Base-by-base conservation (phyloP, 345 rosid genomes). In the Lepidium aucheri region DNA sequence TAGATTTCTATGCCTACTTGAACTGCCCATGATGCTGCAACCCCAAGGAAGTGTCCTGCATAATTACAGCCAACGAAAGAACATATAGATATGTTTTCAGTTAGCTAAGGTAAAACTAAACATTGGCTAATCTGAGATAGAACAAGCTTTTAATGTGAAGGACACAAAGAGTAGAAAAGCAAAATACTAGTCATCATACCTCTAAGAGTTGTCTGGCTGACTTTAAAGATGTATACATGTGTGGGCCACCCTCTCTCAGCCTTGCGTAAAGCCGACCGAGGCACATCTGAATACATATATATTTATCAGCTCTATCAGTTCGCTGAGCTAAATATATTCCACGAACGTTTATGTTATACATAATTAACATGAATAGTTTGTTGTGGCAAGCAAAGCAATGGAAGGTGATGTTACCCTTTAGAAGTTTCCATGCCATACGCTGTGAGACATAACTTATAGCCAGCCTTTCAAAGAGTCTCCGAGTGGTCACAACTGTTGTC, bases 391-490 rank as follows among this genome's bases (percentile, higher is more conserved):
- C 38, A 59, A 51, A 60, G 16, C 12, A 62, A 39, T 32, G 34
- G 46, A 53, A 76, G 17, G 62, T 35, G 46, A 62, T 13, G 11
- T 57, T 86, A 94, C 95, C 99, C 79, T 94, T 94, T 20, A 94
- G 86, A 77, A 94, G 96, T 77, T 94, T 90, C 97, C 97, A 94
- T 30, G 99, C 99, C 80, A 84, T 80, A 70, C 88, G 85, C 76
- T 83, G 96, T 28, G 97, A 94, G 69, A 81, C 83, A 80, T 86
- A 78, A 73, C 82, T 81, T 45, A 85, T 74, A 67, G 99, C 88
- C 73, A 94, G 80, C 79, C 97, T 88, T 83, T 94, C 97, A 41
- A 94, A 79, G 38, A 90, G 30, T 68, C 99, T 82, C 55, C 97
- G 78, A 73, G 96, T 86, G 33, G 99, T 94, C 41, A 86, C 91